Percentiles rank a stretch among this genome's conserved stretches.
These are phyloP conservation scores for Odonthalia washingtoniensis DNA, from an alignment of 31 red algal genomes.

Conservation along the genomic window DNA sequence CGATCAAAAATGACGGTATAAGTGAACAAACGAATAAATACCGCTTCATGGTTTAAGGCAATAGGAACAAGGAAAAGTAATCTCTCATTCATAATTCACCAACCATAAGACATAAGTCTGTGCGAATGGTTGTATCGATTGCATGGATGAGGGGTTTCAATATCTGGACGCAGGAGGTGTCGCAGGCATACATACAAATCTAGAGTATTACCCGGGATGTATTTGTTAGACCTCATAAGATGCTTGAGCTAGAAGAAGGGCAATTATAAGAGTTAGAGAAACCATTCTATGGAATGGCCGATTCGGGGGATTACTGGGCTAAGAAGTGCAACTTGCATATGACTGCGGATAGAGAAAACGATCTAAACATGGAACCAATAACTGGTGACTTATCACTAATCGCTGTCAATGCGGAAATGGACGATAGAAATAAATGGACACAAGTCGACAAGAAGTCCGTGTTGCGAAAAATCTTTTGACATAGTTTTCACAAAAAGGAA, in stretches of 20 bases:
- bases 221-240: not conserved
- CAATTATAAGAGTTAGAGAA: not conserved
- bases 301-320: not conserved
- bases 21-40: conserved; percentile 29
- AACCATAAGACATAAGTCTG: conserved; percentile 26
- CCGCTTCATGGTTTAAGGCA: conserved; percentile 30
- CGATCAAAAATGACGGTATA: conserved; percentile 32
- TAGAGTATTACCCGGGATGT: conserved; percentile 19
- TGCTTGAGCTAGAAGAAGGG: not conserved
- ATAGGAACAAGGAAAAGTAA: conserved; percentile 5
- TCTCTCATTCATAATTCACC: conserved; percentile 18
- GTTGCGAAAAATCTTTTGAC: too few relatives aligned
- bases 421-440: too few relatives aligned
- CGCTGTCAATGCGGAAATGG: too few relatives aligned
- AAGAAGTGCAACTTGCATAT: not conserved
- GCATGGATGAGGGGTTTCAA: conserved; percentile 29
- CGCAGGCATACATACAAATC: conserved; percentile 41
- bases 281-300: not conserved
- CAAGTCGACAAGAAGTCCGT: too few relatives aligned
- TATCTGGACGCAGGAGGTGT: conserved; percentile 23
- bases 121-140: not conserved
- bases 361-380: not conserved
- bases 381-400: conserved; percentile 45
- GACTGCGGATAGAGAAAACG: not conserved
- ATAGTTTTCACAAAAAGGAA: too few relatives aligned